Conservation (phyloP, 768 basidiomycete species). For the Russula virescens region DNA sequence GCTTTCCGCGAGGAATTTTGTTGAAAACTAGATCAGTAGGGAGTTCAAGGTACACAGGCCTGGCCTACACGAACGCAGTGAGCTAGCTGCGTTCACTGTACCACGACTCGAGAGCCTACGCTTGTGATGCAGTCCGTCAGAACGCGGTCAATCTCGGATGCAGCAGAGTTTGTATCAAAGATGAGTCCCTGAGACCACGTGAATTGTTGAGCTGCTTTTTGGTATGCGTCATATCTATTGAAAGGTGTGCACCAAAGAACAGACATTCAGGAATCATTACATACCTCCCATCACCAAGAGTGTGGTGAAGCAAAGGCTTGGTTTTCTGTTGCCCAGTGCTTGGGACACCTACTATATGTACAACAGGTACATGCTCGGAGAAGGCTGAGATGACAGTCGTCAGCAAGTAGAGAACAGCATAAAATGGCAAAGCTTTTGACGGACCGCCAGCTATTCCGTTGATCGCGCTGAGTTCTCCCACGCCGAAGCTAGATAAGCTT, state of each 20-base stretch:
- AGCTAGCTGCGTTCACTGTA: background rate
- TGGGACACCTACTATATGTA: conserved; percentile 84
- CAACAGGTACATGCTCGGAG: conserved; percentile 84
- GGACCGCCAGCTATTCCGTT: conserved; percentile 76
- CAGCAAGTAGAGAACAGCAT: background rate
- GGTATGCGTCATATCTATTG: conserved; percentile 71
- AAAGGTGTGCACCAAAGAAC: background rate
- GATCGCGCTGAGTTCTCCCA: conserved; percentile 87
- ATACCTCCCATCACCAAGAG: conserved; percentile 76
- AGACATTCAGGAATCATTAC: background rate
- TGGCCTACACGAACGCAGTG: conserved; percentile 41
- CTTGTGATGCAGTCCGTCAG: conserved; percentile 50
- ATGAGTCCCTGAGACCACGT: conserved; percentile 63
- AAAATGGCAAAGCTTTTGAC: conserved; percentile 8
- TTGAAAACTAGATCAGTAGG: conserved; percentile 76
- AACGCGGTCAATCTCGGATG: conserved; percentile 70
- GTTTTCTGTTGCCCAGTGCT: conserved; percentile 65
- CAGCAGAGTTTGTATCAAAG: conserved; percentile 47
- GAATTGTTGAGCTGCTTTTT: conserved; percentile 68
- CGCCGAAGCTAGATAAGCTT: conserved; percentile 59
- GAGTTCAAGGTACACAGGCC: conserved; percentile 83
- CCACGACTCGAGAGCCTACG: background rate
- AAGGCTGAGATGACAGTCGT: conserved; percentile 42
- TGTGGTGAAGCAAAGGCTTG: conserved; percentile 79
- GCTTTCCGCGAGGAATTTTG: conserved; percentile 58